Evolutionary conservation across 257 asterid genomes (phyloP).

Genomic region (Penstemon davidsonii): DNA sequence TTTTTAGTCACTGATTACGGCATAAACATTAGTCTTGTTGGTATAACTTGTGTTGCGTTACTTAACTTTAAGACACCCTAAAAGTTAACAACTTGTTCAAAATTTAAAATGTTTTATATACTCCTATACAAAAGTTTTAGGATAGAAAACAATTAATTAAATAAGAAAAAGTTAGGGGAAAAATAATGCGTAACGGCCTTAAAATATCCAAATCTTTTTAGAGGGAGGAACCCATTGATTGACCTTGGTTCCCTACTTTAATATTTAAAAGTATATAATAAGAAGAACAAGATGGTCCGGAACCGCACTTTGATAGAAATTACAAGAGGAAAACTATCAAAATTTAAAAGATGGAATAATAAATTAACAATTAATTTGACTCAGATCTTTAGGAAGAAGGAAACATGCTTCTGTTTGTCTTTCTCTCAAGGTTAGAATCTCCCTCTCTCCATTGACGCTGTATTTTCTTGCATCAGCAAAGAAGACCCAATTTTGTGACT

Average conservation of each 20-base stretch:
- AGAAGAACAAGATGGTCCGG: conserved; percentile 2
- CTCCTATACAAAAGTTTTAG: background rate
- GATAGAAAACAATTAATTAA: conserved; percentile 4
- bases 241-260: conserved; percentile 67
- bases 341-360: conserved; percentile 42
- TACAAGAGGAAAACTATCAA: conserved; percentile 76
- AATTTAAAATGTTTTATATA: conserved; percentile 14
- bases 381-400: conserved; percentile 74
- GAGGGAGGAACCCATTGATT: conserved; percentile 54
- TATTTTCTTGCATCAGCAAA: conserved; percentile 55
- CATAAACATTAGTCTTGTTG: conserved; percentile 32
- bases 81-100: conserved; percentile 43
- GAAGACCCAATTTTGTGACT: conserved; percentile 39
- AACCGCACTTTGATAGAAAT: conserved; percentile 49
- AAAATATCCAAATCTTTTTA: conserved; percentile 33
- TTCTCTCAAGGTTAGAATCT: conserved; percentile 54
- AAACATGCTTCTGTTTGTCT: conserved; percentile 76
- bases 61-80: conserved; percentile 42
- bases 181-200: conserved; percentile 10
- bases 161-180: too few species aligned
- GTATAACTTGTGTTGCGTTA: conserved; percentile 35
- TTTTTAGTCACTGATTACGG: conserved; percentile 43
- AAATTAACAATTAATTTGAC: conserved; percentile 38
- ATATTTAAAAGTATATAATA: background rate
- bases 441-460: conserved; percentile 63